A percentile compares a stretch with the other conserved stretches of the same genome.
These are phyloP conservation scores for Heterococcus sp. DNA, from an alignment of 108 stramenopile genomes.

Conservation along the genomic window DNA sequence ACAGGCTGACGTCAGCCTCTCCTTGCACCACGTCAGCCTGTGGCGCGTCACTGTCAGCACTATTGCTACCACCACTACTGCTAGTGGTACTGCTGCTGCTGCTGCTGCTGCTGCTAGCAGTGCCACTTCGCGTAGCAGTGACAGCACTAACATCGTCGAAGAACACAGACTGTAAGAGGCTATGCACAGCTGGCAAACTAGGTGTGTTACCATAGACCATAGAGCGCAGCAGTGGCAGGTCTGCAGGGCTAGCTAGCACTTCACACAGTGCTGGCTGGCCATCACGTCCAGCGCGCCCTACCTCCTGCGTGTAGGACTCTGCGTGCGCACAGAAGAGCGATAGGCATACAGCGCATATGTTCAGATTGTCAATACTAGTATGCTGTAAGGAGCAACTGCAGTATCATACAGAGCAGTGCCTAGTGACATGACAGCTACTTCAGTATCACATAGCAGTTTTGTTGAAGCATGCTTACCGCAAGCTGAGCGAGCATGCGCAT, in stretches of 20 bases:
- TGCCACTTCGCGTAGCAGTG: background rate
- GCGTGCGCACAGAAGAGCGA: too few relatives aligned
- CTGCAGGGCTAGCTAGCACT: conserved; percentile 12
- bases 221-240: conserved; percentile 18
- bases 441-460: too few relatives aligned
- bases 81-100: background rate
- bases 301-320: conserved; percentile 10
- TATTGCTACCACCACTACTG: background rate
- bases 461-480: too few relatives aligned
- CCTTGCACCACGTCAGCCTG: background rate
- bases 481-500: too few relatives aligned
- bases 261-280: conserved; percentile 17
- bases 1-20: conserved; percentile 20
- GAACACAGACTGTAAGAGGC: conserved; percentile 7
- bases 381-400: too few relatives aligned
- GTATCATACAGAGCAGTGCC: too few relatives aligned
- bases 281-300: conserved; percentile 43
- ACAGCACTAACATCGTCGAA: background rate
- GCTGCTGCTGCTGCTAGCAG: background rate
- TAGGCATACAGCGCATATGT: too few relatives aligned
- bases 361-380: too few relatives aligned
- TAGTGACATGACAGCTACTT: too few relatives aligned
- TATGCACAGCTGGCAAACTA: conserved; percentile 11
- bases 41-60: background rate
- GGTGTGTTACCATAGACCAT: conserved; percentile 34